A percentile compares a stretch with the other conserved stretches of the same genome.
Conservation (phyloP, 2,329 filamentous ascomycete genomes). For the Bipolaris oryzae region DNA sequence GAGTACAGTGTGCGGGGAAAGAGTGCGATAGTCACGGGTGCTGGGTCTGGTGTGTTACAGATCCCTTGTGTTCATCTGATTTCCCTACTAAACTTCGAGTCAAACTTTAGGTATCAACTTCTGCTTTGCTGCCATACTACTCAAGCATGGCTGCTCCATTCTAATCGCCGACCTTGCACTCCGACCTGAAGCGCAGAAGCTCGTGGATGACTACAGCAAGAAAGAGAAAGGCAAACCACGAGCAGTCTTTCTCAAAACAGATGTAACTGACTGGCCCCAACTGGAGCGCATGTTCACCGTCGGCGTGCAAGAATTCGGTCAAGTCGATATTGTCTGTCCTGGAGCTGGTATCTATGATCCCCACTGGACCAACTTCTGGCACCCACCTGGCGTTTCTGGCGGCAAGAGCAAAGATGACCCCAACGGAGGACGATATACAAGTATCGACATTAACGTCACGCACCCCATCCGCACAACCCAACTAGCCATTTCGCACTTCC, state of each 20-base stretch:
- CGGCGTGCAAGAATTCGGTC: constrained; percentile 39
- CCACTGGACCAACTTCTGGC: constrained; percentile 56
- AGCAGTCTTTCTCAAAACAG: constrained; percentile 53
- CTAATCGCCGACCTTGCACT: constrained; percentile 56
- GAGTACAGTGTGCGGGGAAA: constrained; percentile 52
- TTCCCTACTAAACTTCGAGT: neutral
- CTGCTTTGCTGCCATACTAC: constrained; percentile 54
- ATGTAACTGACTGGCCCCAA: constrained; percentile 49
- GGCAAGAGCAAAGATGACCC: constrained; percentile 41
- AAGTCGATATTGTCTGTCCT: constrained; percentile 55
- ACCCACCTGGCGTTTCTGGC: constrained; percentile 49
- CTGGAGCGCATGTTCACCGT: constrained; percentile 43
- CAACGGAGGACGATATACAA: constrained; percentile 37
- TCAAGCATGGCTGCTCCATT: constrained; percentile 54
- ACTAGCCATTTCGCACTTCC: constrained; percentile 54
- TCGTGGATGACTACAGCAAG: constrained; percentile 43
- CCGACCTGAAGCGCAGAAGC: constrained; percentile 54
- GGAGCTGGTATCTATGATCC: constrained; percentile 59
- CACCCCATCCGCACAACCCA: constrained; percentile 57
- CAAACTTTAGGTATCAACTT: constrained; percentile 53
- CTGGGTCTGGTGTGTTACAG: constrained; percentile 44
- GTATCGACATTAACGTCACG: constrained; percentile 56
- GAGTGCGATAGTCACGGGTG: constrained; percentile 57
- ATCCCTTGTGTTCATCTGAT: neutral
- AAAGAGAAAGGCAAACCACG: constrained; percentile 31